Evolutionary conservation across 306 rosid species (phyloP).

Genomic region (Oemleria cerasiformis): DNA sequence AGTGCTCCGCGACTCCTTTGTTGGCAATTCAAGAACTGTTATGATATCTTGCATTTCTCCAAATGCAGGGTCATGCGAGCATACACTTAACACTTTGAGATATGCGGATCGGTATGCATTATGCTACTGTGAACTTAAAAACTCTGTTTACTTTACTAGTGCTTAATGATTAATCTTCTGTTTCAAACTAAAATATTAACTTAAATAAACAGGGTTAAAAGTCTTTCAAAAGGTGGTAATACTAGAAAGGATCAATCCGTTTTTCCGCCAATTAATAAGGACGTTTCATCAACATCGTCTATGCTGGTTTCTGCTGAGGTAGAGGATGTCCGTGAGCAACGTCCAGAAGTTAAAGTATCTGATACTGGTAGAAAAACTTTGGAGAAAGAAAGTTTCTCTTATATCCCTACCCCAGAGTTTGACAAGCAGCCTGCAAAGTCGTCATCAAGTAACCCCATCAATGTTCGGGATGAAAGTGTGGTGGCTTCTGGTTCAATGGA

Average conservation of each 20-base stretch:
- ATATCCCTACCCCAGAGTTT: conserved; percentile 56
- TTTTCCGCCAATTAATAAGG: conserved; percentile 49
- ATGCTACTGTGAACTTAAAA: conserved; percentile 15
- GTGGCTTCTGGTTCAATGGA: conserved; percentile 46
- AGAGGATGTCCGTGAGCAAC: conserved; percentile 56
- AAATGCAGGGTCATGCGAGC: conserved; percentile 96
- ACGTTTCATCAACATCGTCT: conserved; percentile 51
- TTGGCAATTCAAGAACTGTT: conserved; percentile 94
- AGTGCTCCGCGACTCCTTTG: conserved; percentile 98
- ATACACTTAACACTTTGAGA: conserved; percentile 94
- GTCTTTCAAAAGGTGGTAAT: conserved; percentile 90
- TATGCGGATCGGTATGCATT: conserved; percentile 83
- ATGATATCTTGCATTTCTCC: conserved; percentile 99
- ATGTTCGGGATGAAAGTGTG: conserved; percentile 58
- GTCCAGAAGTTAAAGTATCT: conserved; percentile 58
- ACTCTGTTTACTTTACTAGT: conserved; percentile 12
- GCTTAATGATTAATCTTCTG: conserved; percentile 3
- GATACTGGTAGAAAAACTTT: conserved; percentile 51
- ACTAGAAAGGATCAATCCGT: conserved; percentile 72
- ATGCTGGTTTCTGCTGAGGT: conserved; percentile 44
- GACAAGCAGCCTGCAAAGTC: conserved; percentile 51
- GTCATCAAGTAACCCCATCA: conserved; percentile 41
- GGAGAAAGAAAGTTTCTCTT: conserved; percentile 58
- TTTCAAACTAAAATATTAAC: conserved; percentile 26
- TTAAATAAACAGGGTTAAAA: conserved; percentile 72